These are phyloP conservation scores for Chrysoporthe deuterocubensis DNA, from an alignment of 2,329 filamentous ascomycete species.

Conservation along the genomic window DNA sequence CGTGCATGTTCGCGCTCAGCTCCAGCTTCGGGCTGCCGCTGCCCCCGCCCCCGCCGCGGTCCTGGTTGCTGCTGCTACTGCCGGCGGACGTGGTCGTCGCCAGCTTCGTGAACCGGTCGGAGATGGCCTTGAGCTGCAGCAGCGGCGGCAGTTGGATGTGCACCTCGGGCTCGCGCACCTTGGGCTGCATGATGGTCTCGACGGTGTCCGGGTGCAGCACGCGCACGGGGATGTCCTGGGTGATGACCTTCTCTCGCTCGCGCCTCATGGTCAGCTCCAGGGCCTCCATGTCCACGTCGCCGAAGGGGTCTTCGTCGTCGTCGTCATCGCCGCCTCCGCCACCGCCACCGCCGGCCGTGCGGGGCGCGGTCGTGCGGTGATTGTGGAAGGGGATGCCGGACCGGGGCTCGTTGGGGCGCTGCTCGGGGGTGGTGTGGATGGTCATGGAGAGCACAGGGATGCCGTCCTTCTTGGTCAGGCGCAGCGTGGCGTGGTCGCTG, in stretches of 20 bases:
- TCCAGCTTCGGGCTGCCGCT: constrained; percentile 70
- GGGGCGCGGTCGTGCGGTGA: constrained; percentile 35
- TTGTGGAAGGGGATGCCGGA: constrained; percentile 31
- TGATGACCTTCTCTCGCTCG: constrained; percentile 88
- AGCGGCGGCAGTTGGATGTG: constrained; percentile 89
- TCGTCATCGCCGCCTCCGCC: constrained; percentile 44
- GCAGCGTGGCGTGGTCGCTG: constrained; percentile 79
- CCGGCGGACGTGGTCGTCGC: constrained; percentile 46
- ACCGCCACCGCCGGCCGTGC: neutral
- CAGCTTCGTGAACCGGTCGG: constrained; percentile 91
- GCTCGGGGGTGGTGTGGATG: constrained; percentile 75
- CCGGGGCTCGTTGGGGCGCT: constrained; percentile 39
- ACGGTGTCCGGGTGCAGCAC: constrained; percentile 83
- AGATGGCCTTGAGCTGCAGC: constrained; percentile 88
- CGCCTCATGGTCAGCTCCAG: constrained; percentile 62
- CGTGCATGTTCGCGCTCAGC: constrained; percentile 93
- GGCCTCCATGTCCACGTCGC: constrained; percentile 49
- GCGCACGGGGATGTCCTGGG: constrained; percentile 93
- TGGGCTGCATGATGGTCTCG: constrained; percentile 92
- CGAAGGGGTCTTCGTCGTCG: constrained; percentile 45
- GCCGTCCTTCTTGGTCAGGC: constrained; percentile 90
- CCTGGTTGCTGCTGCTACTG: constrained; percentile 29
- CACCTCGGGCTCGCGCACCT: constrained; percentile 88
- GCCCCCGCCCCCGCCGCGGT: constrained; percentile 15
- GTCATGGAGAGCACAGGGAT: constrained; percentile 87